A percentile compares a stretch with the other conserved stretches of the same genome.
phyloP scores from a whole-genome alignment of 1,284 basidiomycete genomes.

The Boletus sp. region DNA sequence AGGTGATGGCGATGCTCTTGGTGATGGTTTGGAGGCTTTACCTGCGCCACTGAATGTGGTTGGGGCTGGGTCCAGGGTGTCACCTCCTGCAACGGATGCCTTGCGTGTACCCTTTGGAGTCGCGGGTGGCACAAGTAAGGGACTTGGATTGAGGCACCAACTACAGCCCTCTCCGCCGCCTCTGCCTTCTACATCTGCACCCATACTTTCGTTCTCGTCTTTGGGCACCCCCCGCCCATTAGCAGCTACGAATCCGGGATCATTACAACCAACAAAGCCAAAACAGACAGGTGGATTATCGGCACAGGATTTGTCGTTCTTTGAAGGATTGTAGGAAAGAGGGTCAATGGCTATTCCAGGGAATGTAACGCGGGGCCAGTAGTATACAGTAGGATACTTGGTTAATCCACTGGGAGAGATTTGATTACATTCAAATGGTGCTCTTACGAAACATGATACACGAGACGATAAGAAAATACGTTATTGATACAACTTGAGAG shows the following conservation, averaged over 20 bases:
- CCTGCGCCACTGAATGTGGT: background rate
- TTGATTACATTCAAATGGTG: background rate
- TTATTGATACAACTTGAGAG: no score
- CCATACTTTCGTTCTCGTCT: constrained; percentile 13
- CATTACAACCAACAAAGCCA: constrained; percentile 20
- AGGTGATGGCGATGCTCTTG: constrained; percentile 6
- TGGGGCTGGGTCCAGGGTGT: background rate
- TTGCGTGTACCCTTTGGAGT: background rate
- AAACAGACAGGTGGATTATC: constrained; percentile 49
- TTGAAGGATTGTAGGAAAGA: constrained; percentile 52
- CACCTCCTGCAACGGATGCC: background rate
- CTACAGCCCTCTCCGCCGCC: constrained; percentile 8
- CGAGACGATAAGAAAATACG: no score
- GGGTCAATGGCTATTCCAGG: background rate
- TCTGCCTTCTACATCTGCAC: constrained; percentile 5
- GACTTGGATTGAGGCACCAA: constrained; percentile 3
- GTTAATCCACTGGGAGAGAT: background rate
- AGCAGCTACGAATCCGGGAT: background rate
- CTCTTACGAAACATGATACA: background rate
- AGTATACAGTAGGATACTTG: background rate
- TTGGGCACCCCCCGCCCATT: background rate
- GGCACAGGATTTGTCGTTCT: constrained; percentile 72
- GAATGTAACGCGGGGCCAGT: background rate
- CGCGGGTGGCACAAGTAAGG: constrained; percentile 1
- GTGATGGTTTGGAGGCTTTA: background rate